These are phyloP conservation scores for Mycena alexandri DNA, from an alignment of 768 basidiomycete genomes.

Conservation along the genomic window DNA sequence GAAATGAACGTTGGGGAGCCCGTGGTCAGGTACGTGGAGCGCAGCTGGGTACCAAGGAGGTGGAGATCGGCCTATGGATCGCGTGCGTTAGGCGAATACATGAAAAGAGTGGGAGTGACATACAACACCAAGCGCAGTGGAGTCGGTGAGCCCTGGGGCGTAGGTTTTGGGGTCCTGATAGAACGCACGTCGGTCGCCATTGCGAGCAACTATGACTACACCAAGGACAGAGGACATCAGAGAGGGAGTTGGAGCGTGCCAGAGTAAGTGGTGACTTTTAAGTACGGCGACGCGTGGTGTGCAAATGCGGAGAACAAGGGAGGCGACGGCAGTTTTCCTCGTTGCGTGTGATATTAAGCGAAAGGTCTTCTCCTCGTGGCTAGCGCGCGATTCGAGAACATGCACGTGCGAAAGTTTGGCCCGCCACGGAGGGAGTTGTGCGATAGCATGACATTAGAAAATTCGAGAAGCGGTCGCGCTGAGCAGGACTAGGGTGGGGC, in stretches of 20 bases:
- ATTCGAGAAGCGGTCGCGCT: too few relatives aligned
- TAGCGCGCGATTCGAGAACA: too few relatives aligned
- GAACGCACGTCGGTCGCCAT: constrained; percentile 79
- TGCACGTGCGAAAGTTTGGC: too few relatives aligned
- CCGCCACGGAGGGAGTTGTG: too few relatives aligned
- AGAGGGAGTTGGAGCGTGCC: too few relatives aligned
- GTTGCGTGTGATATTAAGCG: too few relatives aligned
- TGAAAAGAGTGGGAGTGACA: background rate
- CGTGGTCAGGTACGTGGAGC: constrained; percentile 74
- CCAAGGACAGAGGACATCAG: constrained; percentile 75
- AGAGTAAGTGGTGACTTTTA: too few relatives aligned
- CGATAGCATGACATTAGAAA: too few relatives aligned
- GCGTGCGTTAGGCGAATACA: background rate
- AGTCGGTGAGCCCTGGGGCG: constrained; percentile 52
- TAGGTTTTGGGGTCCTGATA: constrained; percentile 82
- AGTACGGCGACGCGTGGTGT: background rate
- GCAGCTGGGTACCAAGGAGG: constrained; percentile 72
- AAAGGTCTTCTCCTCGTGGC: too few relatives aligned
- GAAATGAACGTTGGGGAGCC: constrained; percentile 78
- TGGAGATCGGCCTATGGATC: constrained; percentile 70
- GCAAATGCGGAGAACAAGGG: constrained; percentile 30
- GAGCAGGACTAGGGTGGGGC: too few relatives aligned
- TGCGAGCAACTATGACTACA: constrained; percentile 82
- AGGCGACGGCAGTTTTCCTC: constrained; percentile 4
- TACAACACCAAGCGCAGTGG: constrained; percentile 32